A percentile compares a stretch with the other conserved stretches of the same genome.
Evolutionary conservation across 306 rosid species (phyloP).

Genomic region (Vicia sativa): DNA sequence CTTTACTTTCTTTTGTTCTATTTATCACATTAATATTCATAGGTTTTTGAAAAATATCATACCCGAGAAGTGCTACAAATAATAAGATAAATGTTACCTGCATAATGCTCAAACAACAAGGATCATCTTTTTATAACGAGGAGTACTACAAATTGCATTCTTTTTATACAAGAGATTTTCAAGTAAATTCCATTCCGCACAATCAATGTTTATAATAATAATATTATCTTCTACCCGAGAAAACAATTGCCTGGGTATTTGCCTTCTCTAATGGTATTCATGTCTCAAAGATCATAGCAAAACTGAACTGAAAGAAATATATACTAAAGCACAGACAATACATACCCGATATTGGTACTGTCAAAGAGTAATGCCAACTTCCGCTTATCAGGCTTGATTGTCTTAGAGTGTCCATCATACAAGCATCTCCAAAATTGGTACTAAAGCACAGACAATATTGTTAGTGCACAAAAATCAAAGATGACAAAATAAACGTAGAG

Average conservation of each 20-base stretch:
- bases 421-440: constrained; percentile 96
- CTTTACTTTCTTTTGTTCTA: not conserved
- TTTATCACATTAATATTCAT: no score
- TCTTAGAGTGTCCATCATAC: constrained; percentile 90
- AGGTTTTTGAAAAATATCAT: no score
- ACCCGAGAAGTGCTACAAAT: no score
- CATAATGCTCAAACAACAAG: constrained; percentile 21
- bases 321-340: constrained; percentile 20
- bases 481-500: no score
- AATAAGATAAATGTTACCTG: not conserved
- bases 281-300: not conserved
- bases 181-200: not conserved
- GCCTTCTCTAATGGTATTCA: not conserved
- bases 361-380: constrained; percentile 84
- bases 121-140: not conserved
- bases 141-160: constrained; percentile 5
- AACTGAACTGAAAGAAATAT: constrained; percentile 22
- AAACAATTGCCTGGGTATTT: not conserved
- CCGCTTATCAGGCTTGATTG: constrained; percentile 95
- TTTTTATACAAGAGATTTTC: not conserved
- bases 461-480: no score
- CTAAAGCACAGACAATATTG: no score
- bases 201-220: not conserved
- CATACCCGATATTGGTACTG: constrained; percentile 85
- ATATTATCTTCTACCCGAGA: not conserved